Conservation (phyloP, 768 basidiomycete species). For the Mycena sanguinolenta region DNA sequence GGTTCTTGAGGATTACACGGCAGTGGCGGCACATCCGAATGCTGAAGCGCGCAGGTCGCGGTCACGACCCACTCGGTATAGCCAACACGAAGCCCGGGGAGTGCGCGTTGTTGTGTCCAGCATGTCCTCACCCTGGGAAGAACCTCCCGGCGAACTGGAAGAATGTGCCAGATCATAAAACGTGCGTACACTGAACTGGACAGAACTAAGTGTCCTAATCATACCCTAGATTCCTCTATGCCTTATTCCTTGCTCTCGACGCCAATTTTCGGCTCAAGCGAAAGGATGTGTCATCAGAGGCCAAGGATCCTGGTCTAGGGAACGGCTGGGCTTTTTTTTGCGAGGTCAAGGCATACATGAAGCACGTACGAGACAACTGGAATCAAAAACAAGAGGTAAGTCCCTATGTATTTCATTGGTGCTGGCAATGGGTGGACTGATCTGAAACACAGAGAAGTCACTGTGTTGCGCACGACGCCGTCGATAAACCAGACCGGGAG, state of each 20-base stretch:
- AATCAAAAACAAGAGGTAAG: not conserved
- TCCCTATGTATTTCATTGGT: not conserved
- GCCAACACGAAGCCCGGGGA: not conserved
- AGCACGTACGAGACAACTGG: not conserved
- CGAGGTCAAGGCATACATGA: conserved; percentile 35
- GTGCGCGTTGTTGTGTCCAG: conserved; percentile 22
- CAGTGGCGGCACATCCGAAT: conserved; percentile 32
- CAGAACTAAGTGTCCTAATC: too few species aligned
- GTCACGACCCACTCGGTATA: not conserved
- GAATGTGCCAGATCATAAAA: not conserved
- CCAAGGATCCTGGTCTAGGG: conserved; percentile 43
- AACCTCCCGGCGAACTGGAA: not conserved
- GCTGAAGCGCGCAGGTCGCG: conserved; percentile 12
- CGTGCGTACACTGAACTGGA: not conserved
- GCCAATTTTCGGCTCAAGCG: conserved; percentile 36
- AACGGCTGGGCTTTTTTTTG: conserved; percentile 48
- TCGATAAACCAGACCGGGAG: not conserved
- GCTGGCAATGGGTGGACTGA: not conserved
- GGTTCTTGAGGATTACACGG: conserved; percentile 8
- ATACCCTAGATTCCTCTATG: not conserved
- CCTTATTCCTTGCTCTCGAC: not conserved
- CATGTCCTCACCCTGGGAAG: not conserved
- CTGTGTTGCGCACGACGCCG: not conserved
- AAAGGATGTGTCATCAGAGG: conserved; percentile 41
- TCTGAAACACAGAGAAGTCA: not conserved